phyloP scores from a whole-genome alignment of 169 alveolate species.

The Cryptosporidium canis region DNA sequence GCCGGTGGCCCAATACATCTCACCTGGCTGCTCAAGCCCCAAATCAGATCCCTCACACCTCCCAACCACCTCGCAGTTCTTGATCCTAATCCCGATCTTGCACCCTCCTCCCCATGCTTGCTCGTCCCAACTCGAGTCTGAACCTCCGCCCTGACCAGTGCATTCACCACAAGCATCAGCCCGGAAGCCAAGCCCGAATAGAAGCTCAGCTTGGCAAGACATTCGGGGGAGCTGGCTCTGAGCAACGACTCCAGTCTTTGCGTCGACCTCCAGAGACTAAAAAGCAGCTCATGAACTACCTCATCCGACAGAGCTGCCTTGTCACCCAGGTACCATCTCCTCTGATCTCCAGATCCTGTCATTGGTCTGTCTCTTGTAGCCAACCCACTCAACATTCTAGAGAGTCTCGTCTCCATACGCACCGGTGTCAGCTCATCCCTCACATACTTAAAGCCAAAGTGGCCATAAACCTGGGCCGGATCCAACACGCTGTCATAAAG shows the following conservation, averaged over 20 bases:
- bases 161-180: neutral
- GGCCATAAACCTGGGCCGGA: neutral
- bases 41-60: neutral
- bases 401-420: neutral
- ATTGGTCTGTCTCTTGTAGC: neutral
- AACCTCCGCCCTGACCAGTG: neutral
- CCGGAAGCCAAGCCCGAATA: constrained; percentile 26
- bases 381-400: neutral
- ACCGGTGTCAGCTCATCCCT: neutral
- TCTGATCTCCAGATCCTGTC: neutral
- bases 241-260: neutral
- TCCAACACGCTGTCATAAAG: neutral
- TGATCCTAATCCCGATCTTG: neutral
- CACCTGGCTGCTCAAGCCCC: neutral
- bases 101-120: neutral
- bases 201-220: neutral
- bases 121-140: too few species aligned
- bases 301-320: neutral
- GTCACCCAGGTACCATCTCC: neutral
- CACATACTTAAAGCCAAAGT: neutral
- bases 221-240: neutral
- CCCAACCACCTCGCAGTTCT: neutral
- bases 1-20: neutral
- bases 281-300: neutral
- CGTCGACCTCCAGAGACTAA: neutral